These are phyloP conservation scores for Fusarium robinianum DNA, from an alignment of 2,329 filamentous ascomycete species.

Conservation along the genomic window DNA sequence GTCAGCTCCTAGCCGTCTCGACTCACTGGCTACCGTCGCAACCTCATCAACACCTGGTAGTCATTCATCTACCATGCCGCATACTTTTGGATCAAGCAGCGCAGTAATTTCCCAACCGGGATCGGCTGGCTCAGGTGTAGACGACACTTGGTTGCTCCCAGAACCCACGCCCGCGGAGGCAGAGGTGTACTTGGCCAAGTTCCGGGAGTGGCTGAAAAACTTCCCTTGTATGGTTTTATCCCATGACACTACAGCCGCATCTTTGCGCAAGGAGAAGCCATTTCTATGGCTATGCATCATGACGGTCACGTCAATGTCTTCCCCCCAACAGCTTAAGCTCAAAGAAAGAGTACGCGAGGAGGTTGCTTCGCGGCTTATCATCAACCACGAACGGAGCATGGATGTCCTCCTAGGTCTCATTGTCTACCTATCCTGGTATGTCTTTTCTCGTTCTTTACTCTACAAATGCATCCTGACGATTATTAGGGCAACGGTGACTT, in stretches of 20 bases:
- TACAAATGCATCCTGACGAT: slow-evolving; percentile 6
- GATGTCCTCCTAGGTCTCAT: slow-evolving; percentile 59
- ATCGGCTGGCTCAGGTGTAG: slow-evolving; percentile 14
- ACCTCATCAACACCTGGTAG: slow-evolving; percentile 37
- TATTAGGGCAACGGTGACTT: slow-evolving; percentile 46
- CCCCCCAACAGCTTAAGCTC: slow-evolving; percentile 46
- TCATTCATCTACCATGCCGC: slow-evolving; percentile 12
- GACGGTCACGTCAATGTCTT: slow-evolving; percentile 50
- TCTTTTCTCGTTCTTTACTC: background rate
- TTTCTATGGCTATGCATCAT: slow-evolving; percentile 57
- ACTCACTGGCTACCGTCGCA: slow-evolving; percentile 45
- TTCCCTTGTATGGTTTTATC: slow-evolving; percentile 53
- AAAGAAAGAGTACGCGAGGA: slow-evolving; percentile 49
- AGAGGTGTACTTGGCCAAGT: slow-evolving; percentile 47
- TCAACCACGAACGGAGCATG: slow-evolving; percentile 54
- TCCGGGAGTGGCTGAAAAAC: slow-evolving; percentile 47
- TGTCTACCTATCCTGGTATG: slow-evolving; percentile 51
- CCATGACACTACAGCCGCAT: slow-evolving; percentile 42
- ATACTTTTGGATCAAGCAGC: slow-evolving; percentile 11
- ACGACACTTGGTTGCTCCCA: slow-evolving; percentile 27
- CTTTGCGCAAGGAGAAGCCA: slow-evolving; percentile 48
- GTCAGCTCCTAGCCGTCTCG: slow-evolving; percentile 44
- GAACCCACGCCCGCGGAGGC: slow-evolving; percentile 45
- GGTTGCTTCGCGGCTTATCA: slow-evolving; percentile 51
- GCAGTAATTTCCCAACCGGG: slow-evolving; percentile 7